Percentiles rank a stretch among this genome's conserved stretches.
phyloP scores from a whole-genome alignment of 169 alveolate genomes.

The Toxoplasma gondii region DNA sequence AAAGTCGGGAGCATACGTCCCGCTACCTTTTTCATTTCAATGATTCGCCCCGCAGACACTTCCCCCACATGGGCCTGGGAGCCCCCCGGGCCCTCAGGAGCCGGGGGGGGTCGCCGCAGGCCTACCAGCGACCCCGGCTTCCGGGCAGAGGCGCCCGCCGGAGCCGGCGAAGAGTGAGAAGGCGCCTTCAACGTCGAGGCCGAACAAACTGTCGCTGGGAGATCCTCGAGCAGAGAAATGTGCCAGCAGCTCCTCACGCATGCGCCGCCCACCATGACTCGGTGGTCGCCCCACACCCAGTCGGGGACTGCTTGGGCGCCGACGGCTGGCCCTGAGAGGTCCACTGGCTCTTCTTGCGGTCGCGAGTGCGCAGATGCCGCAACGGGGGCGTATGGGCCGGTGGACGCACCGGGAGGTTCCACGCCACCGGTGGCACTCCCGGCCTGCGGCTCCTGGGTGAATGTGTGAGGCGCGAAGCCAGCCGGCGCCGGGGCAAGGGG shows the following conservation, averaged over 20 bases:
- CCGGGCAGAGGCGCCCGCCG: neutral
- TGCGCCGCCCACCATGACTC: neutral
- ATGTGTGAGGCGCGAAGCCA: neutral
- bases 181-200: neutral
- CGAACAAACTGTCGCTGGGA: neutral
- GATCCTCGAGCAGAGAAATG: slow-evolving; percentile 20
- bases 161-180: neutral
- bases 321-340: neutral
- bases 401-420: neutral
- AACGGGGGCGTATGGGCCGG: neutral
- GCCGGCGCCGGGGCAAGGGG: neutral
- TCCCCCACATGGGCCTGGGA: neutral
- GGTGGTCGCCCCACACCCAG: slow-evolving; percentile 31
- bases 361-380: neutral
- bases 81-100: neutral
- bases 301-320: neutral
- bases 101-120: neutral
- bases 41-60: neutral
- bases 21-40: neutral
- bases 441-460: too few relatives aligned
- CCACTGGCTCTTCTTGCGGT: neutral
- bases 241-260: neutral
- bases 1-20: slow-evolving; percentile 18
- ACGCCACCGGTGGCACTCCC: too few relatives aligned
- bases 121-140: neutral